Evolutionary conservation across 352 stramenopile genomes (phyloP).

Genomic region (Lagenidium giganteum): DNA sequence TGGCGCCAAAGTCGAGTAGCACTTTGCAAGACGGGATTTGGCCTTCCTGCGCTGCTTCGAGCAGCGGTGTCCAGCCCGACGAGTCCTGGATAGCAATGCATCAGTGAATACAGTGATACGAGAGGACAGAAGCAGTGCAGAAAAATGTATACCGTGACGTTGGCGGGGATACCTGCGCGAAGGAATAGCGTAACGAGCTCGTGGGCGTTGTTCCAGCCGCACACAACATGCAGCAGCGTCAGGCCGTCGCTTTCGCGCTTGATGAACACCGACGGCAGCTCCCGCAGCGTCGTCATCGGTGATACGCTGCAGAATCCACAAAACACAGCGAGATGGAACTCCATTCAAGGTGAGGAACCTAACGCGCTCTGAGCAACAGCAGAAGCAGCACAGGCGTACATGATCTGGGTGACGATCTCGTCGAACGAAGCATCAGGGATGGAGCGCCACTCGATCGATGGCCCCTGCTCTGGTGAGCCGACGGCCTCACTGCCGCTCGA

Average conservation of each 20-base stretch:
- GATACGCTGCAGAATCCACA: too few relatives aligned
- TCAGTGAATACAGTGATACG: too few relatives aligned
- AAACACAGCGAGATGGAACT: too few relatives aligned
- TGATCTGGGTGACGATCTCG: slow-evolving; percentile 37
- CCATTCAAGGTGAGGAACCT: too few relatives aligned
- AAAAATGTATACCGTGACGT: slow-evolving; percentile 18
- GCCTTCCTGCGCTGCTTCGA: slow-evolving; percentile 56
- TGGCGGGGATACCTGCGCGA: slow-evolving; percentile 23
- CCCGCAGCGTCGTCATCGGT: too few relatives aligned
- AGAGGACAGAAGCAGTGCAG: too few relatives aligned
- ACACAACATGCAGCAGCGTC: slow-evolving; percentile 52
- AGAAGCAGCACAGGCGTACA: slow-evolving; percentile 30
- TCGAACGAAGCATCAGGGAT: slow-evolving; percentile 37
- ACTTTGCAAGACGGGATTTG: slow-evolving; percentile 40
- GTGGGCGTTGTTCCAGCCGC: slow-evolving; percentile 43
- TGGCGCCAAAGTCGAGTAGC: slow-evolving; percentile 35
- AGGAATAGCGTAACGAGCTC: slow-evolving; percentile 44
- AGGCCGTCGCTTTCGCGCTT: slow-evolving; percentile 34
- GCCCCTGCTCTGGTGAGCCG: too few relatives aligned
- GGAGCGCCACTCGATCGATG: slow-evolving; percentile 21
- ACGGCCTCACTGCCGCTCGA: too few relatives aligned
- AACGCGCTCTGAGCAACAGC: too few relatives aligned
- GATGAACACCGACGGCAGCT: slow-evolving; percentile 20
- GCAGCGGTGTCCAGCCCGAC: slow-evolving; percentile 50
- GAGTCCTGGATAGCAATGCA: too few relatives aligned